These are phyloP conservation scores for Tolypocladium tundrense DNA, from an alignment of 2,329 filamentous ascomycete species.

Conservation along the genomic window DNA sequence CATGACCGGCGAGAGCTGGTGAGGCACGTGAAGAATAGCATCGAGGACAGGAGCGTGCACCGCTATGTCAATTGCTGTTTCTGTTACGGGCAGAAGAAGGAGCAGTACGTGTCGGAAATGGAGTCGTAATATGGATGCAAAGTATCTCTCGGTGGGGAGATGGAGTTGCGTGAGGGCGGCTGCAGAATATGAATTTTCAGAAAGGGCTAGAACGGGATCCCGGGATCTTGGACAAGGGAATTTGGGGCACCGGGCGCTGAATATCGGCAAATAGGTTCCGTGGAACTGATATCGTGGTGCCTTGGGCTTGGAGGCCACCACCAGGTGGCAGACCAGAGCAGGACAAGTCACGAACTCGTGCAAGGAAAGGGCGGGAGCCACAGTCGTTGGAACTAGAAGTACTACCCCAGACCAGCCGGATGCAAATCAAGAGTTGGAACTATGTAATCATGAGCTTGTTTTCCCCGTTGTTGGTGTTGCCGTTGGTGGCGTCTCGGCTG, in stretches of 20 bases:
- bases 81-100: slow-evolving; percentile 31
- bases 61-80: slow-evolving; percentile 33
- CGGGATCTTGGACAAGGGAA: not conserved
- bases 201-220: not conserved
- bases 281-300: not conserved
- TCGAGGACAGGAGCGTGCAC: slow-evolving; percentile 25
- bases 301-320: not conserved
- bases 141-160: not conserved
- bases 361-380: not conserved
- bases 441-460: not conserved
- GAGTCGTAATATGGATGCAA: not conserved
- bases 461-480: not conserved
- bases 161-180: not conserved
- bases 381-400: not conserved
- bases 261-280: not conserved
- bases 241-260: not conserved
- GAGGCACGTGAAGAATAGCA: slow-evolving; percentile 17
- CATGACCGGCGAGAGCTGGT: slow-evolving; percentile 24
- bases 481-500: not conserved
- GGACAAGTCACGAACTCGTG: not conserved
- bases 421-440: not conserved
- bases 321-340: not conserved
- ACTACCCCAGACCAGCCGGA: not conserved
- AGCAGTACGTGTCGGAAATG: not conserved
- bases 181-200: not conserved